Evolutionary conservation across 148 eudicot genomes (phyloP).

Genomic region (Bassia scoparia): DNA sequence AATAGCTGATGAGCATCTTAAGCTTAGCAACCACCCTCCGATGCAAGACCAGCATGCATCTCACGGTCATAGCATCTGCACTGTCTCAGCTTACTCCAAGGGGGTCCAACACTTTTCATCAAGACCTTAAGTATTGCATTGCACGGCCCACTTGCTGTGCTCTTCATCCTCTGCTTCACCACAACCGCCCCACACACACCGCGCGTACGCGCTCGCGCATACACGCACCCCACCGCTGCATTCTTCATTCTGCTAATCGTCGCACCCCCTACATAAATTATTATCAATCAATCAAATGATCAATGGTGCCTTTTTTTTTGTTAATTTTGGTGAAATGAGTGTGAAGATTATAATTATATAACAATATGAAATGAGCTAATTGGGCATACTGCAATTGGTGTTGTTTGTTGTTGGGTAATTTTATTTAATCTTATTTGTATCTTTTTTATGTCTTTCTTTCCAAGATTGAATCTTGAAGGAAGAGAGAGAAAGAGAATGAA

Average conservation of each 20-base stretch:
- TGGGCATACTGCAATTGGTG: not conserved
- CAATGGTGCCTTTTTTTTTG: not conserved
- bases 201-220: conserved; percentile 50
- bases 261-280: not conserved
- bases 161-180: conserved; percentile 46
- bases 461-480: conserved; percentile 26
- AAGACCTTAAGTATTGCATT: conserved; percentile 49
- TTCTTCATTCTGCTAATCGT: conserved; percentile 68
- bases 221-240: conserved; percentile 61
- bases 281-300: not conserved
- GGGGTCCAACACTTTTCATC: conserved; percentile 53
- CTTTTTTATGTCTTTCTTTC: not conserved
- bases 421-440: not conserved
- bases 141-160: conserved; percentile 48
- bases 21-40: conserved; percentile 83
- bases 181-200: conserved; percentile 51
- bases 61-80: conserved; percentile 81
- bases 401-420: not conserved
- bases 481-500: not conserved
- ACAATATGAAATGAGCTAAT: not conserved
- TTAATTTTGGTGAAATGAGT: not conserved
- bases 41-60: conserved; percentile 91
- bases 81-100: conserved; percentile 47
- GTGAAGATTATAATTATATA: not conserved
- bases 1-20: conserved; percentile 81